Evolutionary conservation across 106 monocot species (phyloP).

Genomic region (Dendrobium officinale): DNA sequence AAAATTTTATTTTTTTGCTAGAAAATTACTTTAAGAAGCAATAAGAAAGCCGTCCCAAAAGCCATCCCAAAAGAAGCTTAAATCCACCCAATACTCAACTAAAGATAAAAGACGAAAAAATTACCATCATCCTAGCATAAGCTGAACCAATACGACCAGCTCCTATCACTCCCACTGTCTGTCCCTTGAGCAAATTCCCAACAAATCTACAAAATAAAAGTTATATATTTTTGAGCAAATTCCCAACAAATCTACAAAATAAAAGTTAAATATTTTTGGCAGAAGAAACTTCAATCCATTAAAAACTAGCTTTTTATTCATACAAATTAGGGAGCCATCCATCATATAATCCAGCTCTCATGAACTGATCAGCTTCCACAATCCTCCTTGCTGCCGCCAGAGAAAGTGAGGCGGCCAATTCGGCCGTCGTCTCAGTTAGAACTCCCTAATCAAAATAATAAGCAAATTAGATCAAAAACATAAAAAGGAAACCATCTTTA

Average conservation of each 20-base stretch:
- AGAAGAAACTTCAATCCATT: neutral
- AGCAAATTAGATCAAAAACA: neutral
- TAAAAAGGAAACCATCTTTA: neutral
- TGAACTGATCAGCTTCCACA: slow-evolving; percentile 97
- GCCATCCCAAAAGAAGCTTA: neutral
- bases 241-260: slow-evolving; percentile 75
- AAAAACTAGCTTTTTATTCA: slow-evolving; percentile 3
- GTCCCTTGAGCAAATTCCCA: slow-evolving; percentile 93
- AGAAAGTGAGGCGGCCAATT: slow-evolving; percentile 92
- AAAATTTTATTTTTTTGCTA: too few relatives aligned
- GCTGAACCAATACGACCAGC: slow-evolving; percentile 98
- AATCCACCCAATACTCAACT: neutral
- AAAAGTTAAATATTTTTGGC: neutral
- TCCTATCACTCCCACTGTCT: slow-evolving; percentile 97
- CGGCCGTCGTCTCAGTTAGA: slow-evolving; percentile 96
- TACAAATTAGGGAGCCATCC: slow-evolving; percentile 99
- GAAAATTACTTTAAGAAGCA: too few relatives aligned
- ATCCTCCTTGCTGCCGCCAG: slow-evolving; percentile 82
- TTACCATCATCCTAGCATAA: slow-evolving; percentile 99
- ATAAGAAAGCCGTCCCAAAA: too few relatives aligned
- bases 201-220: slow-evolving; percentile 52
- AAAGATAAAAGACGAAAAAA: neutral
- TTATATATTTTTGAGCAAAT: slow-evolving; percentile 41
- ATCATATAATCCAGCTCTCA: slow-evolving; percentile 91
- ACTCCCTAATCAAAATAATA: slow-evolving; percentile 50